Base-by-base conservation (phyloP, 192 early-diverging fungal genomes). In the Coemansia sp. region DNA sequence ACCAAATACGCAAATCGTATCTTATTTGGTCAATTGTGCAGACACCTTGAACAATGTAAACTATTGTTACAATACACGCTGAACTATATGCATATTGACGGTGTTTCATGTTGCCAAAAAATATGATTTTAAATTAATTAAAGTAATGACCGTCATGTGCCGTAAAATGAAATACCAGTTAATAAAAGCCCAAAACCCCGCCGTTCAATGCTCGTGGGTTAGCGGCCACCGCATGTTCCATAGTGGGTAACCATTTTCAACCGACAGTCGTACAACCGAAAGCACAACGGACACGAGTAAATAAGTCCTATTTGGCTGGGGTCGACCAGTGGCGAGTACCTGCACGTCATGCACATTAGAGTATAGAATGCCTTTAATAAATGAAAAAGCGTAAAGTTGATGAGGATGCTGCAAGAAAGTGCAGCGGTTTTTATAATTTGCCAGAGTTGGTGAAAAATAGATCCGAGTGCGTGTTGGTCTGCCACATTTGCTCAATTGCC, bases 371-470 rank as follows among this genome's bases (percentile, higher is more conserved):
- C 29, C 5, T 15, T 43, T 43, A 43, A 43, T 15, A 14, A 43
- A 43, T 15, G 41, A 14, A n/a, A 15, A 15, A 15, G 41, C 1
- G 21, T 0, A 43, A n/a, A 15, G 15, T 43, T 43, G 41, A n/a
- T 14, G 12, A 15, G 1, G n/a, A 24, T 24, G 52, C 52, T 29
- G 25, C 51, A 14, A 25, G 3, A 4, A 27, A 10, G 23, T 10
- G 25, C 52, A 54, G 52, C 52, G 52, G 52, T 25, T 54, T 54
- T 54, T 54, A 54, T 54, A 54, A 25, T 21, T 29, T 54, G n/a
- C 41, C 15, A 45, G 4, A 38, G 3, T 12, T 5, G 14, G 41
- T 9, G 39, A 45, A 12, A 45, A 45, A 45, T 3, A 45, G 15
- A 45, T 3, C 15, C 41, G 15, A 15, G 11, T 41, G 39, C 15